phyloP scores from a whole-genome alignment of 2,329 filamentous ascomycete species.

The Colletotrichum phormii region DNA sequence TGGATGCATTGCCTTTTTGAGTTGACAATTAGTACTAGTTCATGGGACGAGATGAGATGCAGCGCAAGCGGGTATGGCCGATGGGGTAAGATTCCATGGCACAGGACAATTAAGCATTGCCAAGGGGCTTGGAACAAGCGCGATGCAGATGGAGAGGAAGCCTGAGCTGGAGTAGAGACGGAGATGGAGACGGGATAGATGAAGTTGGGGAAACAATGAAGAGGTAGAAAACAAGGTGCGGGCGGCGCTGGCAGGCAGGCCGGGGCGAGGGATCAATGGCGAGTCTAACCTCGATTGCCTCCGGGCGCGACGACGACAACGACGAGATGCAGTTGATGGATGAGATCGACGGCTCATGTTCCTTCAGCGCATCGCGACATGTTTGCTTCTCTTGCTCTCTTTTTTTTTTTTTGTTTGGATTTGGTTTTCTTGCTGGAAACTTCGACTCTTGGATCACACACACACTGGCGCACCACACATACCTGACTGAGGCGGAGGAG shows the following conservation, averaged over 20 bases:
- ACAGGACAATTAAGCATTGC: conserved; percentile 2
- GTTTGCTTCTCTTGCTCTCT: conserved; percentile 23
- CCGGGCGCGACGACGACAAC: conserved; percentile 31
- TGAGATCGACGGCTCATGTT: conserved; percentile 33
- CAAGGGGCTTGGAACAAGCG: conserved; percentile 9
- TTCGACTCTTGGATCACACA: conserved; percentile 32
- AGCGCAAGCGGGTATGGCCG: conserved; percentile 6
- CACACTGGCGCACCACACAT: conserved; percentile 43
- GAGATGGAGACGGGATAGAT: neutral
- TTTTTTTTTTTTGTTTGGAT: no score
- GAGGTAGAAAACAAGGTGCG: conserved; percentile 26
- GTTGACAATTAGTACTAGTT: conserved; percentile 37
- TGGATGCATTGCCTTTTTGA: conserved; percentile 39
- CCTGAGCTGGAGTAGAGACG: neutral
- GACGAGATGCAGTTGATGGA: conserved; percentile 32
- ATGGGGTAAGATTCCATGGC: neutral
- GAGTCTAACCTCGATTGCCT: conserved; percentile 38
- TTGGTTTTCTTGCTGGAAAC: conserved; percentile 28
- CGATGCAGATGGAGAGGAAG: conserved; percentile 7
- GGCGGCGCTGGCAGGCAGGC: conserved; percentile 35
- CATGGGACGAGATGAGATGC: conserved; percentile 29
- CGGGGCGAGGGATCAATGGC: conserved; percentile 37
- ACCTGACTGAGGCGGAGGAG: conserved; percentile 58
- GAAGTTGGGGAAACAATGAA: neutral
- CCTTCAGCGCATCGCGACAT: conserved; percentile 11